Evolutionary conservation across 305 asterid genomes (phyloP).

Genomic region (Stenogyne calaminthoides): DNA sequence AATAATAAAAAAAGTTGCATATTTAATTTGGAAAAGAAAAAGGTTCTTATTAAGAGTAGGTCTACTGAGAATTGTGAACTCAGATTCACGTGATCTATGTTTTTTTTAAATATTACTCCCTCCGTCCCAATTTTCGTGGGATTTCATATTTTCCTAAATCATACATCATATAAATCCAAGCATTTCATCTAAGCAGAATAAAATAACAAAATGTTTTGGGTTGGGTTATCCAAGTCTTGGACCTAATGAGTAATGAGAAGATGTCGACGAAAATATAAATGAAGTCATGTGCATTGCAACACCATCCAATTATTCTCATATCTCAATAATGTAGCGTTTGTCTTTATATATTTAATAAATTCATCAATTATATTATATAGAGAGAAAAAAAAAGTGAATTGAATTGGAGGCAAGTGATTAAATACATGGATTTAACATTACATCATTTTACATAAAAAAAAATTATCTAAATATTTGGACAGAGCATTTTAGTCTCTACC

Average conservation of each 20-base stretch:
- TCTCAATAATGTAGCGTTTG: constrained; percentile 12
- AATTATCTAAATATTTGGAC: no score
- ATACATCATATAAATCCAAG: neutral
- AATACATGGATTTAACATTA: neutral
- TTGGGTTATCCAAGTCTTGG: constrained; percentile 9
- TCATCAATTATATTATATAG: neutral
- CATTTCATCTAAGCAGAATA: neutral
- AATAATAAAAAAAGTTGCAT: no score
- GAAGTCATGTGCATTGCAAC: constrained; percentile 7
- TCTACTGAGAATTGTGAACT: no score
- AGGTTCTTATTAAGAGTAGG: no score
- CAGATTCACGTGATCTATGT: no score
- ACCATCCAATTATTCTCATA: neutral
- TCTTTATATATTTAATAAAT: neutral
- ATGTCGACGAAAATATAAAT: constrained; percentile 13
- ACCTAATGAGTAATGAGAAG: constrained; percentile 16
- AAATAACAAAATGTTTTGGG: neutral
- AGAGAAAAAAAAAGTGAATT: neutral
- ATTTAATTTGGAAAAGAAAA: no score
- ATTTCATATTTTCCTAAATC: neutral
- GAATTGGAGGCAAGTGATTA: neutral
- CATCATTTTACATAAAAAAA: no score
- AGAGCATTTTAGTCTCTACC: no score
- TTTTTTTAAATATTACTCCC: no score
- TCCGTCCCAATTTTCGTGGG: no score